Evolutionary conservation across 768 basidiomycete genomes (phyloP), one percentile per base, ranked within the genome.

Genomic region (Suillus ampliporus): DNA sequence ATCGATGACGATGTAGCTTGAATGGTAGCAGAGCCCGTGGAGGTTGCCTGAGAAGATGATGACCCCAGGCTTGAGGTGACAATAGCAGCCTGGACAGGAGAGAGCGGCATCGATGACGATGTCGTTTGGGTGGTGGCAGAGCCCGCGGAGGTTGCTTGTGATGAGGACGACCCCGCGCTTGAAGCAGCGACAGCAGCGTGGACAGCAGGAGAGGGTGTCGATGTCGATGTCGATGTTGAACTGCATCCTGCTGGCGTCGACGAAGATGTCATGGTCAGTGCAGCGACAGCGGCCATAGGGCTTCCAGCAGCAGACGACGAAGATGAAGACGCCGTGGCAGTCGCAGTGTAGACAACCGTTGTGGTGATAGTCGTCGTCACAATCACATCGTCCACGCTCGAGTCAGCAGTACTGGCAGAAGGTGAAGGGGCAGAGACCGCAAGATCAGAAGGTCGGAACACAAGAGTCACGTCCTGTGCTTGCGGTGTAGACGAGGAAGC

Each of bases 401-500:
- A 26, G 14, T 38, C 40, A 38, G 38, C 23, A 31, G 53, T 26
- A 40, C 35, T 3, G 11, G 60, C 19, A 28, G 60, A 37, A 15
- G 62, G 31, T 26, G 60, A 54, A 9, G 57, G 48, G 17, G 67
- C 62, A 13, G 69, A 69, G 14, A 74, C 70, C 53, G 75, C 75
- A 35, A 77, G 78, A 5, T 71, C 62, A 5, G 69, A 69, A 9
- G 85, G 81, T 3, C 78, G 78, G 71, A 87, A 88, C 26, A 84
- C 74, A n/a, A 89, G 77, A 0, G 82, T 82, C 7, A 87, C 86
- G 60, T 82, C 83, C 35, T 61, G 63, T 28, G 64, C 60, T 26
- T 66, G 64, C 34, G 70, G 61, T 15, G 64, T 58, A 28, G 62
- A 21, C 15, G 34, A 23, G 14, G 38, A 28, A 54, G 35, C 9